phyloP scores from a whole-genome alignment of 768 basidiomycete genomes.

The Lentinula lateritia region DNA sequence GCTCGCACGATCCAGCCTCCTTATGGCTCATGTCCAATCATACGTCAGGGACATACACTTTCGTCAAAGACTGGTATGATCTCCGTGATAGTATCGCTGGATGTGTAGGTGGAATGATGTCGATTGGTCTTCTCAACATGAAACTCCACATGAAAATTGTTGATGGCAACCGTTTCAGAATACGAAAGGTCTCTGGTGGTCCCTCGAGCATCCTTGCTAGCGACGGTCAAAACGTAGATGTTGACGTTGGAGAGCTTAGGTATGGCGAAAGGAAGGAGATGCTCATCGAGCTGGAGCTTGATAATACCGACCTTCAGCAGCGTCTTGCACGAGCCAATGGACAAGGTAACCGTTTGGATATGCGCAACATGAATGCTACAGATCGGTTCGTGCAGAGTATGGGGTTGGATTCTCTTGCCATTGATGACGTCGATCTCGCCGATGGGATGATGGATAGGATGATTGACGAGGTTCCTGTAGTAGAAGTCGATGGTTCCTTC shows the following conservation, averaged over 20 bases:
- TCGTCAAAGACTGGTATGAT: slow-evolving; percentile 97
- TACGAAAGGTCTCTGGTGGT: slow-evolving; percentile 92
- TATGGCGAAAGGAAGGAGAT: slow-evolving; percentile 98
- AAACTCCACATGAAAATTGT: slow-evolving; percentile 94
- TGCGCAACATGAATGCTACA: slow-evolving; percentile 65
- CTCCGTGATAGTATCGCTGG: slow-evolving; percentile 89
- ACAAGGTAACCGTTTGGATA: slow-evolving; percentile 10
- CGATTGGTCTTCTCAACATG: slow-evolving; percentile 88
- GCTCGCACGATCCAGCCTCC: slow-evolving; percentile 94
- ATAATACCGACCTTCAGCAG: slow-evolving; percentile 58
- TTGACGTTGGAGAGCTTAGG: slow-evolving; percentile 89
- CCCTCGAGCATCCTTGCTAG: slow-evolving; percentile 80
- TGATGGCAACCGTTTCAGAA: slow-evolving; percentile 85
- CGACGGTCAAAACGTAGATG: slow-evolving; percentile 93
- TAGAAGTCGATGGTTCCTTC: slow-evolving; percentile 94
- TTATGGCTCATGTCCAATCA: slow-evolving; percentile 99
- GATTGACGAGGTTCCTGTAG: slow-evolving; percentile 96
- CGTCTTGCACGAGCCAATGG: slow-evolving; percentile 23
- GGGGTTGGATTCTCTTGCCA: slow-evolving; percentile 70
- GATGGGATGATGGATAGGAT: slow-evolving; percentile 94
- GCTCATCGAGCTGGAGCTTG: slow-evolving; percentile 91
- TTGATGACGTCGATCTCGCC: slow-evolving; percentile 73
- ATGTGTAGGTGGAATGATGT: slow-evolving; percentile 95
- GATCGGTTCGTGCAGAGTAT: slow-evolving; percentile 85
- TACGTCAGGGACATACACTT: slow-evolving; percentile 95